phyloP scores from a whole-genome alignment of 352 stramenopile species.

The Pythium monospermum region DNA sequence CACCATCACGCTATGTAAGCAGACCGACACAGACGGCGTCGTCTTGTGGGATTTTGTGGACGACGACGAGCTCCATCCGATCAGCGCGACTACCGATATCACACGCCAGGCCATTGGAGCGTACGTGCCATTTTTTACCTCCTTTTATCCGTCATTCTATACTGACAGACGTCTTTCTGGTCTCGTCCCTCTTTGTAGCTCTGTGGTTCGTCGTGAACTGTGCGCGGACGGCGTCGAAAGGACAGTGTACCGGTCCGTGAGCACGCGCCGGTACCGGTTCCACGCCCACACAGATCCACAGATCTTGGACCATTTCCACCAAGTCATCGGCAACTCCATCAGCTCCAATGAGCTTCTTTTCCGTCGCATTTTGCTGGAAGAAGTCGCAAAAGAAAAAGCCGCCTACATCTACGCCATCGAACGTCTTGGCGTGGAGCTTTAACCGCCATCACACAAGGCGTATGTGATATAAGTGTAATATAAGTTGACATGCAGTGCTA shows the following conservation, averaged over 20 bases:
- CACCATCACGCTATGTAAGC: constrained; percentile 23
- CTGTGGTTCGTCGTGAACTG: constrained; percentile 8
- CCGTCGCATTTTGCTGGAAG: not conserved
- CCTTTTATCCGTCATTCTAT: not conserved
- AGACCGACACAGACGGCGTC: constrained; percentile 21
- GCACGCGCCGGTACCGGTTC: constrained; percentile 9
- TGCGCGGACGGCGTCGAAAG: constrained; percentile 12
- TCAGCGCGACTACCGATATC: constrained; percentile 12
- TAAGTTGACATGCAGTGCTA: no score
- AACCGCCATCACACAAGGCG: no score
- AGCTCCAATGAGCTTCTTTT: constrained; percentile 1
- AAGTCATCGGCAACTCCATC: not conserved
- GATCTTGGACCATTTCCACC: not conserved
- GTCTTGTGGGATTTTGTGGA: constrained; percentile 32
- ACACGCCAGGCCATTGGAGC: constrained; percentile 17
- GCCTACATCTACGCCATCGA: not conserved
- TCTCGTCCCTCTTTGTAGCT: not conserved
- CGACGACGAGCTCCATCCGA: constrained; percentile 26
- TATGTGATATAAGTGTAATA: no score
- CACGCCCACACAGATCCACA: not conserved
- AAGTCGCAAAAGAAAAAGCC: not conserved
- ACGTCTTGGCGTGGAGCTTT: no score
- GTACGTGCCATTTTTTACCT: constrained; percentile 3
- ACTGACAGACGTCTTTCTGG: not conserved
- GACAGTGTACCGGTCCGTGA: constrained; percentile 1